Evolutionary conservation across 2,329 filamentous ascomycete genomes (phyloP).

Genomic region (Trichocomaceae sp.): DNA sequence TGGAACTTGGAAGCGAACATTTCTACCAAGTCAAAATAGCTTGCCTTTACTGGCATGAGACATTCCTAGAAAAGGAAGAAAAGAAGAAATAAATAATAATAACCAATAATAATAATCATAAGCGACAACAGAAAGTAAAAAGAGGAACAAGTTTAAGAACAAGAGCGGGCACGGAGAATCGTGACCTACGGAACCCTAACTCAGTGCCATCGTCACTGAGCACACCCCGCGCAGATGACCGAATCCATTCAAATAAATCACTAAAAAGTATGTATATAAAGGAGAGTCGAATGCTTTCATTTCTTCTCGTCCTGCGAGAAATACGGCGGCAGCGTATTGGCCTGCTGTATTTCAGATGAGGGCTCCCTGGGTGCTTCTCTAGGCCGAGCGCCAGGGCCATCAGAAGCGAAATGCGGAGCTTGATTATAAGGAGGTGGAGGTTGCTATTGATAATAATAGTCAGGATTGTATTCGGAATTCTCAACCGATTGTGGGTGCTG

Average conservation of each 20-base stretch:
- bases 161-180: background rate
- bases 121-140: too few species aligned
- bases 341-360: background rate
- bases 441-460: background rate
- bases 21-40: too few species aligned
- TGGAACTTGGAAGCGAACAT: background rate
- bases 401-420: background rate
- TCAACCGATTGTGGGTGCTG: background rate
- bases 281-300: background rate
- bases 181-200: conserved; percentile 4
- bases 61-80: too few species aligned
- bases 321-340: background rate
- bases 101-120: too few species aligned
- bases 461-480: background rate
- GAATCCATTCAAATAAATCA: background rate
- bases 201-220: background rate
- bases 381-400: background rate
- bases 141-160: background rate
- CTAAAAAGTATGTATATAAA: background rate
- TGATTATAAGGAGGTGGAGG: background rate
- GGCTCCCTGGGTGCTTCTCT: background rate
- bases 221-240: background rate
- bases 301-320: background rate
- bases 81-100: too few species aligned
- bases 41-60: too few species aligned